Base-by-base conservation (phyloP, 306 rosid species). In the Sicyos edulis region DNA sequence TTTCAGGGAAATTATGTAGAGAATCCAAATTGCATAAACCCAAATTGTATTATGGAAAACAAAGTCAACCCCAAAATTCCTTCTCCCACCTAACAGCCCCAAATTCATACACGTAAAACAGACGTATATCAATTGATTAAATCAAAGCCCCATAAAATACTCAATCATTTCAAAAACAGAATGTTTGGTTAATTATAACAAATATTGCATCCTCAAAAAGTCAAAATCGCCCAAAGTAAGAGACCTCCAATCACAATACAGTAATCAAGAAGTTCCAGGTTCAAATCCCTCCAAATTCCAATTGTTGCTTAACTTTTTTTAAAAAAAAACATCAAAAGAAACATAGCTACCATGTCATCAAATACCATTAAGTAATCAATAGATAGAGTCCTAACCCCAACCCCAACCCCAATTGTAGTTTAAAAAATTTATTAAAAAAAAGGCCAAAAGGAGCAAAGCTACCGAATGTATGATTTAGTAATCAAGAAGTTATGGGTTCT, bases 21-120 rank as follows among this genome's bases (percentile, higher is more conserved):
- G 13, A 69, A 50, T 12, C 59, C 47, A 49, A 69, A 69, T 64
- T 40, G 13, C 40, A 47, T 47, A 21, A 67, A 47, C 42, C 37
- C 72, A 47, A 67, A 21, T 67, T 24, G 20, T 34, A 21, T 1
- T 3, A 21, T 9, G 54, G 12, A 20, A 67, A 69, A 51, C 22
- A 50, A 69, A 69, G 59, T 51, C 73, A 69, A 8, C 57, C 13
- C 57, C 44, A 51, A 5, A 69, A 69, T 8, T 15, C 4, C 50
- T 26, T 50, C 22, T 26, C 9, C 6, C 44, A 22, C 73, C 58
- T 8, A 69, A 50, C 26, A 69, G 40, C 55, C 37, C 8, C 20
- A 22, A 51, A 21, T 26, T 17, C 37, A 14, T 22, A 49, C 9
- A 47, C 45, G 58, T 50, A 69, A 69, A 69, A 69, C 14, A 24